Evolutionary conservation across 257 asterid genomes (phyloP).

Genomic region (Fraxinus pennsylvanica): DNA sequence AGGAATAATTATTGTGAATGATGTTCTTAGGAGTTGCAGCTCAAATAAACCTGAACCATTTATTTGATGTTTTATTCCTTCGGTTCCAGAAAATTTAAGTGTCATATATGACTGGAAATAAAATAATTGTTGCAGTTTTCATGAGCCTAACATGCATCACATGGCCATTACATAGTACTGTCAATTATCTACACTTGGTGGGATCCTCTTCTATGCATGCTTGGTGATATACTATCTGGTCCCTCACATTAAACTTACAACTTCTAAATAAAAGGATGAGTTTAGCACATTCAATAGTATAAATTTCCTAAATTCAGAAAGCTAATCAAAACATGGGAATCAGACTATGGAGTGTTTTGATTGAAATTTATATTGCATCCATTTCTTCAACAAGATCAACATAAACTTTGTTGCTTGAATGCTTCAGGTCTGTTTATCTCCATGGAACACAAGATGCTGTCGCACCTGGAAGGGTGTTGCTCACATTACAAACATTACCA

Average conservation of each 20-base stretch:
- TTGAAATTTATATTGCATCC: slow-evolving; percentile 55
- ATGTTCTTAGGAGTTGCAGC: no score
- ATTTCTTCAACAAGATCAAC: slow-evolving; percentile 91
- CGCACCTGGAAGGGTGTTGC: slow-evolving; percentile 87
- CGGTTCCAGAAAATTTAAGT: no score
- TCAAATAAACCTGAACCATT: no score
- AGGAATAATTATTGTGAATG: not conserved
- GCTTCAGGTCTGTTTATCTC: slow-evolving; percentile 88
- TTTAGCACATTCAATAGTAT: not conserved
- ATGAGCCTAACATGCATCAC: no score
- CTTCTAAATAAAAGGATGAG: not conserved
- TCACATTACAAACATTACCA: slow-evolving; percentile 81
- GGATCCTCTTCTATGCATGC: not conserved
- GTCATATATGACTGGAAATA: no score
- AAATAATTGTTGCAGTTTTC: no score
- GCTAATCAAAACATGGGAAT: slow-evolving; percentile 16
- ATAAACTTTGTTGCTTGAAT: slow-evolving; percentile 80
- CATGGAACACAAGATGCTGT: slow-evolving; percentile 93
- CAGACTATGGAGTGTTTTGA: not conserved
- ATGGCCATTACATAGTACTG: not conserved
- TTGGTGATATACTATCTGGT: not conserved
- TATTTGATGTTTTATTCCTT: no score
- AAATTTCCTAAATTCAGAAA: slow-evolving; percentile 12
- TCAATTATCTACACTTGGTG: not conserved
- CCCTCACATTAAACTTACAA: not conserved